Percentiles rank a stretch among this genome's conserved stretches.
phyloP scores from a whole-genome alignment of 352 stramenopile species.

The Phytophthora palmivora region DNA sequence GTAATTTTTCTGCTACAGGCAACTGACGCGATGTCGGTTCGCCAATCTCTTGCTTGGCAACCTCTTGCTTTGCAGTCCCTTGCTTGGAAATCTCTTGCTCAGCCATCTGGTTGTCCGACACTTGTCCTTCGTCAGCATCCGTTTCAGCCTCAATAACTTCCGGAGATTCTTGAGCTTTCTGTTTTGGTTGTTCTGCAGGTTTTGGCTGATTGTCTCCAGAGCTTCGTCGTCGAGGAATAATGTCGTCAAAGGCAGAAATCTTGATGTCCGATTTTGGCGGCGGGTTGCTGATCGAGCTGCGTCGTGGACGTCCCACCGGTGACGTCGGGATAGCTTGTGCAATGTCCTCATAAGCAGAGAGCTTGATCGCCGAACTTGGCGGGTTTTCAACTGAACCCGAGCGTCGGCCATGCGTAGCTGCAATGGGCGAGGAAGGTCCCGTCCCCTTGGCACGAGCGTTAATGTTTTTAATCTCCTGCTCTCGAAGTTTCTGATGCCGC shows the following conservation, averaged over 20 bases:
- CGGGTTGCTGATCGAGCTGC: constrained; percentile 32
- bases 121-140: constrained; percentile 9
- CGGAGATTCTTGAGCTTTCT: neutral
- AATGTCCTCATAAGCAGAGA: constrained; percentile 26
- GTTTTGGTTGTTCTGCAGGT: constrained; percentile 4
- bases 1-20: constrained; percentile 4
- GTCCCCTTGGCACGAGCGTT: constrained; percentile 21
- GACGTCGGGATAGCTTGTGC: constrained; percentile 42
- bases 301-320: constrained; percentile 47
- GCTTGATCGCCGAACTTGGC: constrained; percentile 49
- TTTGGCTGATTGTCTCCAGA: constrained; percentile 22
- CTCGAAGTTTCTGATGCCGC: constrained; percentile 17
- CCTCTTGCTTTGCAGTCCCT: no score
- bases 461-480: constrained; percentile 25
- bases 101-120: constrained; percentile 9
- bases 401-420: constrained; percentile 27
- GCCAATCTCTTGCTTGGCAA: neutral
- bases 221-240: constrained; percentile 33
- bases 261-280: constrained; percentile 65
- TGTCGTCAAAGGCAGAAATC: constrained; percentile 48
- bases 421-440: constrained; percentile 21
- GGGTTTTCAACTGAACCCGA: constrained; percentile 32
- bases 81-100: constrained; percentile 5
- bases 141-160: constrained; percentile 7
- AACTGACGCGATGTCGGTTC: neutral